Conservation (phyloP, 1,139 yeast species). For the Hyphopichia khmerensis region DNA sequence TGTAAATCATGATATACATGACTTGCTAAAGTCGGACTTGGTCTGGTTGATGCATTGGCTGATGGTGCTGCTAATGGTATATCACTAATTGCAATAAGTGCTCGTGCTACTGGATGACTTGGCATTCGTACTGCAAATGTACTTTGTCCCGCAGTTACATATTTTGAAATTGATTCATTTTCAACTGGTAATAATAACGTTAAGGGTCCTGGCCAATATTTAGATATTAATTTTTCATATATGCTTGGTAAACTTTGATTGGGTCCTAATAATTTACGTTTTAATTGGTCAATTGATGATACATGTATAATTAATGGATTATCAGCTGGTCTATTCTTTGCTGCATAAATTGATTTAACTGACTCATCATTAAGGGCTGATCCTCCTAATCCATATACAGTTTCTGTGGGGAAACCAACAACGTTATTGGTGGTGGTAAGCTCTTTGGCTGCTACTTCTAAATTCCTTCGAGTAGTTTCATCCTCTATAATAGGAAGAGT, state of each 20-base stretch:
- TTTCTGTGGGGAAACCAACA: constrained; percentile 95
- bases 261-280: constrained; percentile 50
- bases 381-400: constrained; percentile 95
- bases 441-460: constrained; percentile 58
- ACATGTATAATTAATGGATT: constrained; percentile 92
- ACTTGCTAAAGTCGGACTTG: constrained; percentile 85
- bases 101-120: constrained; percentile 82
- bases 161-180: constrained; percentile 56
- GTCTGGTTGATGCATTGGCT: constrained; percentile 93
- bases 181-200: constrained; percentile 78
- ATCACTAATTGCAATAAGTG: constrained; percentile 81
- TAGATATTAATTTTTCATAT: constrained; percentile 59
- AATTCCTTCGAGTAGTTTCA: constrained; percentile 45
- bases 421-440: constrained; percentile 53
- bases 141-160: constrained; percentile 82
- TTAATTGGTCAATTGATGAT: constrained; percentile 71
- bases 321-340: constrained; percentile 92
- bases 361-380: constrained; percentile 74
- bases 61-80: constrained; percentile 96
- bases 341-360: constrained; percentile 73
- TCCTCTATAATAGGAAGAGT: constrained; percentile 48
- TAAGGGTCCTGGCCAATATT: constrained; percentile 96
- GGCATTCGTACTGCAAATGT: constrained; percentile 95
- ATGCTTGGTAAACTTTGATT: constrained; percentile 59
- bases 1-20: constrained; percentile 81